phyloP scores from a whole-genome alignment of 108 stramenopile species.

The Aurantiochytrium sp. region DNA sequence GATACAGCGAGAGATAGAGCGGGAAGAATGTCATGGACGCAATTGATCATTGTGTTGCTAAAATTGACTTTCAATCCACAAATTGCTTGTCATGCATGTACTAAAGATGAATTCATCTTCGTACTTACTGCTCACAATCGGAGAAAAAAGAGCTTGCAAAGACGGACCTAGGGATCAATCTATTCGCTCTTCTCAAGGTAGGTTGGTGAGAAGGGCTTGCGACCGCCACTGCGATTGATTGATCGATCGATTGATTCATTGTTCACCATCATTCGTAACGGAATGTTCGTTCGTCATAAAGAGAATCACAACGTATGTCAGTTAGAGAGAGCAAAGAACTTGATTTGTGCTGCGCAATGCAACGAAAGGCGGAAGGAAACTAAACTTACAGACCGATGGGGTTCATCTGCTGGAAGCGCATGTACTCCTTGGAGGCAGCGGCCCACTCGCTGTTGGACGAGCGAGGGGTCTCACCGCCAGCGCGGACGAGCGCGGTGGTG shows the following conservation, averaged over 20 bases:
- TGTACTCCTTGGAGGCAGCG: constrained; percentile 16
- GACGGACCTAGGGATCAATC: neutral
- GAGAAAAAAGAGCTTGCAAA: no score
- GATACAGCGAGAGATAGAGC: neutral
- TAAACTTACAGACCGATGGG: constrained; percentile 15
- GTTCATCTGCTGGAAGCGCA: constrained; percentile 27
- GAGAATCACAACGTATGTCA: neutral
- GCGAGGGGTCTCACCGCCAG: neutral
- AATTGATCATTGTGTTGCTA: neutral
- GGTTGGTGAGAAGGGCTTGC: neutral
- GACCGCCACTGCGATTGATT: neutral
- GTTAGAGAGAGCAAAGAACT: no score
- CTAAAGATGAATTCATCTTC: no score
- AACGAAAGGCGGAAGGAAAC: no score
- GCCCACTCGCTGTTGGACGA: constrained; percentile 3
- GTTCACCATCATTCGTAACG: neutral
- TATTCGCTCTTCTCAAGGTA: neutral
- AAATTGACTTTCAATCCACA: no score
- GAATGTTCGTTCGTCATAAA: neutral
- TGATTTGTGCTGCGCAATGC: no score
- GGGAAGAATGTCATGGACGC: neutral
- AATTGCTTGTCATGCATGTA: no score
- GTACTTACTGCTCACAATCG: no score
- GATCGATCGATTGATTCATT: neutral
- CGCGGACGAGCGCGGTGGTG: neutral